Base-by-base conservation (phyloP, 805 yeast genomes). In the Lachancea kluyveri region DNA sequence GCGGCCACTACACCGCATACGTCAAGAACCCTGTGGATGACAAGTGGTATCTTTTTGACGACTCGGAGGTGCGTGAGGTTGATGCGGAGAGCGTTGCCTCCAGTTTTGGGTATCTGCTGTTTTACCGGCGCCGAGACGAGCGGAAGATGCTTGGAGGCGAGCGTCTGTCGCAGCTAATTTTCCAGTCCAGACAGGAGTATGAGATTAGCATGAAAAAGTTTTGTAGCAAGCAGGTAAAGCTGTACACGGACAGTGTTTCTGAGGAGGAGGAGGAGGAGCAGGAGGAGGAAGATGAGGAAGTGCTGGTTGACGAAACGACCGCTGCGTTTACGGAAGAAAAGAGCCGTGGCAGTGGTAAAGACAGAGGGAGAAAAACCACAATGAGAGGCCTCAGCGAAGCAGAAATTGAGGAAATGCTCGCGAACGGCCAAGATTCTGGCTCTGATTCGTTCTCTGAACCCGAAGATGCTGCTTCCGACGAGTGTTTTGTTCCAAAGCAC, bases 1-100 rank as follows among this genome's bases (percentile, higher is more conserved):
- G 97, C 4, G 97, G 98, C 2, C 97, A 92, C 62, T 90, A 92
- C 57, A 92, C 98, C 1, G 83, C 97, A 0, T 80, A 77, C 48
- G 95, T 74, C 1, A 81, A 79, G 54, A 88, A 88, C 50, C 79
- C 75, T 54, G 66, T 74, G 25, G 94, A 84, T 48, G 62, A 62
- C 13, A 67, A 74, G 36, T 92, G 97, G 97, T 86, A 87, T 52
- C 82, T 87, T 52, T 90, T 70, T 54, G 88, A 90, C 52, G 98
- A 90, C 53, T 77, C 94, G 2, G 60, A 80, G 19, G 96, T 87
- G 1, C 58, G 74, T 0, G 64, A 64, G 12, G 67, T 77, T 0
- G 67, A 72, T 30, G 82, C 94, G 0, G 66, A 66, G 17, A 70
- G 74, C 14, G 60, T 82, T 7, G 60, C 84, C 8, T 69, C 79